Conservation (phyloP, 2,329 filamentous ascomycete genomes). For the Aspergillus brunneoviolaceus region DNA sequence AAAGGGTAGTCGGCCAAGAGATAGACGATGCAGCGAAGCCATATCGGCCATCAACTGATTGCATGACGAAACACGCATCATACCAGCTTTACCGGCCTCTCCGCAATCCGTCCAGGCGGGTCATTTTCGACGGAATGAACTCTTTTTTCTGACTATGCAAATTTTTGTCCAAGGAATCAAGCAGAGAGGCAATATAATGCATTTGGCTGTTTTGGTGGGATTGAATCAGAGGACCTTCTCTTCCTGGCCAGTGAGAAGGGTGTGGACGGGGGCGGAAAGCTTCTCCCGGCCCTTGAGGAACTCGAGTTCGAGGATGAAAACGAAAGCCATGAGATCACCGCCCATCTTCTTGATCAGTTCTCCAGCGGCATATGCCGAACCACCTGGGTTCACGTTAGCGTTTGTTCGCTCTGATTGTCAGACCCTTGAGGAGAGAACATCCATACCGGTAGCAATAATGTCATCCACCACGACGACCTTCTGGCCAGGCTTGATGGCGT, state of each 20-base stretch:
- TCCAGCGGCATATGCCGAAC: constrained; percentile 84
- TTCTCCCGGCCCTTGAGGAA: constrained; percentile 90
- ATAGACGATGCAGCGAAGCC: neutral
- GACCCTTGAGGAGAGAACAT: neutral
- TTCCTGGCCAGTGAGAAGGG: constrained; percentile 69
- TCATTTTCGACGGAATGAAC: neutral
- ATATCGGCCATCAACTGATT: neutral
- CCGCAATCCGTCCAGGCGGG: neutral
- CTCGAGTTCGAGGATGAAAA: constrained; percentile 94
- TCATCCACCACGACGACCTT: constrained; percentile 94
- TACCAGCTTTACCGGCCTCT: neutral
- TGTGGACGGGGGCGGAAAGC: constrained; percentile 79
- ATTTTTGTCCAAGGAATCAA: neutral
- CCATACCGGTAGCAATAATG: constrained; percentile 93
- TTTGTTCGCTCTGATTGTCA: neutral
- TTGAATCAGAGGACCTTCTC: constrained; percentile 21
- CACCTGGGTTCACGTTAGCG: constrained; percentile 58
- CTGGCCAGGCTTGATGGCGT: constrained; percentile 79
- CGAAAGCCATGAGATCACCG: constrained; percentile 79
- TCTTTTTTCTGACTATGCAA: constrained; percentile 1
- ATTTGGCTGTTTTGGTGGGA: constrained; percentile 3
- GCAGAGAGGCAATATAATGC: constrained; percentile 7
- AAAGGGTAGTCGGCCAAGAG: neutral
- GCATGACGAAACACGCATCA: neutral
- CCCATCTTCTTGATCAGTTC: constrained; percentile 83